Evolutionary conservation across 805 yeast genomes (phyloP).

Genomic region (Kockiozyma suomiensis): DNA sequence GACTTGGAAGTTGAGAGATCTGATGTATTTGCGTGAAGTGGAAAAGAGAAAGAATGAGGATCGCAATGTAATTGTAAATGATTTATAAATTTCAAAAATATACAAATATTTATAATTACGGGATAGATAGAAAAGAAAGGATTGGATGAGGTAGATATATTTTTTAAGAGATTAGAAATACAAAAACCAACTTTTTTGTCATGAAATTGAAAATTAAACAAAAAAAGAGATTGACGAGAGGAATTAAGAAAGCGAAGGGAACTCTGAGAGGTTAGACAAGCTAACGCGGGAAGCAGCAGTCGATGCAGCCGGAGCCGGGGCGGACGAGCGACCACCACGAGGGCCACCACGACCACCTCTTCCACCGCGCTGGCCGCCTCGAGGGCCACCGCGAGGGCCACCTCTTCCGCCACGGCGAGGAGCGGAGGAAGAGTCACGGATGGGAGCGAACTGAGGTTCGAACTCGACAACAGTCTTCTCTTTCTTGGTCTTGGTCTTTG

Average conservation of each 20-base stretch:
- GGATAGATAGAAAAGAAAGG: not conserved
- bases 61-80: too few relatives aligned
- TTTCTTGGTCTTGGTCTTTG: constrained; percentile 74
- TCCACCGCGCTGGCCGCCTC: constrained; percentile 45
- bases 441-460: constrained; percentile 42
- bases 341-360: constrained; percentile 37
- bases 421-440: constrained; percentile 11
- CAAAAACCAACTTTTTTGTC: not conserved
- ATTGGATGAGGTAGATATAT: not conserved
- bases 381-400: constrained; percentile 20
- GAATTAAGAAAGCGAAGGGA: constrained; percentile 26
- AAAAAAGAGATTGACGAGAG: not conserved
- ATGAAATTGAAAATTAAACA: not conserved
- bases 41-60: not conserved
- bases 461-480: constrained; percentile 78
- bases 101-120: too few relatives aligned
- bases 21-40: constrained; percentile 33
- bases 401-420: constrained; percentile 24
- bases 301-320: constrained; percentile 39
- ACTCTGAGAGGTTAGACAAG: constrained; percentile 25
- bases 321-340: constrained; percentile 43
- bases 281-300: constrained; percentile 14
- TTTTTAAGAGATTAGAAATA: not conserved
- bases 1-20: constrained; percentile 33
- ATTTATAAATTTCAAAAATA: too few relatives aligned